Evolutionary conservation across 2,329 filamentous ascomycete genomes (phyloP), one percentile per base, ranked within the genome.

Genomic region (Colletotrichum karsti): DNA sequence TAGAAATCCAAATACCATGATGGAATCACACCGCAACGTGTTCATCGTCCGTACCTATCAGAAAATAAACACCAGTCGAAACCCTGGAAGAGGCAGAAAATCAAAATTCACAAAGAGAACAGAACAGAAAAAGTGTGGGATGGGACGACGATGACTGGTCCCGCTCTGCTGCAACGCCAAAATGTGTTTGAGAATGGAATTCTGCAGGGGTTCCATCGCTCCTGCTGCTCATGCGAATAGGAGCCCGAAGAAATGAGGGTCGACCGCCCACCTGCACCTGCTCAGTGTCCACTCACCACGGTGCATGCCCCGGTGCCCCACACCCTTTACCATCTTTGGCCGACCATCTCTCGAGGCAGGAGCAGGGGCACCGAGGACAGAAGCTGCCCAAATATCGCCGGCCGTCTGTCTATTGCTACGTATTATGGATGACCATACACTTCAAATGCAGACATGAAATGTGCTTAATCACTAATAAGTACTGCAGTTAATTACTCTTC

Each of bases 141-240:
- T 62, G 62, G 61, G 58, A 63, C 44, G 62, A 70, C 20, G 53
- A 55, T 37, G 58, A 68, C 30, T 61, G 62, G 62, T 35, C 51
- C 64, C 54, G 64, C 53, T 44, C 15, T 63, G 60, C 44, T 67
- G 60, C 53, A 64, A 69, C 57, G 35, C 65, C 59, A 59, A 42
- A 64, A 54, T 54, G n/a, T 73, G 72, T 73, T 73, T 73, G 70
- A 73, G 72, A 58, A 66, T 61, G 10, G 33, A 12, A 13, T 35
- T 57, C 51, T 72, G 71, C 71, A 72, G 66, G 71, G 72, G 72
- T 60, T 67, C 64, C 59, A 67, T 67, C 60, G 37, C 64, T 67
- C 60, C 28, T 44, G 60, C 59, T 51, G 30, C 54, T 50, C 10
- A 30, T 35, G 55, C 66, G 55, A 41, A n/a, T n/a, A n/a, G n/a